phyloP scores from a whole-genome alignment of 352 stramenopile species.

The Plasmopara muralis region DNA sequence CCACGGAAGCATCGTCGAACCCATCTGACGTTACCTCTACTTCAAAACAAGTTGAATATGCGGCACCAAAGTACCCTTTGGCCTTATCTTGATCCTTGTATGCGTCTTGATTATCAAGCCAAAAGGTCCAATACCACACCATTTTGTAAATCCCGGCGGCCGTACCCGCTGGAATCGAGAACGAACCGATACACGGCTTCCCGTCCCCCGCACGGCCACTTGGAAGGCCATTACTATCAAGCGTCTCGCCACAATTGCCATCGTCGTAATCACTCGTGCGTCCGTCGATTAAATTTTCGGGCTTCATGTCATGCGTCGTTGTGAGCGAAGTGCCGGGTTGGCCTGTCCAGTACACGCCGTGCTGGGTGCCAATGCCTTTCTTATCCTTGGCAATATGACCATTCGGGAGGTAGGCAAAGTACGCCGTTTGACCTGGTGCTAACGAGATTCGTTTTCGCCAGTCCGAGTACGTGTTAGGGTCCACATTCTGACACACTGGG shows the following conservation, averaged over 20 bases:
- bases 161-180: constrained; percentile 37
- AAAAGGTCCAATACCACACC: constrained; percentile 74
- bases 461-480: constrained; percentile 46
- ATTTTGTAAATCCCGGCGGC: constrained; percentile 50
- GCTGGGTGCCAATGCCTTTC: constrained; percentile 47
- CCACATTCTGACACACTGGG: constrained; percentile 39
- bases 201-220: constrained; percentile 48
- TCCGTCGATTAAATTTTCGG: constrained; percentile 40
- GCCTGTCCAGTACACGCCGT: constrained; percentile 63
- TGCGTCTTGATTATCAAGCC: constrained; percentile 32
- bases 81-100: constrained; percentile 48
- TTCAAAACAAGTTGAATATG: constrained; percentile 66
- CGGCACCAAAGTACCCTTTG: constrained; percentile 55
- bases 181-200: constrained; percentile 53
- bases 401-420: constrained; percentile 54
- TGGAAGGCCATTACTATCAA: constrained; percentile 35
- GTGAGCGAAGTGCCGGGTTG: constrained; percentile 26
- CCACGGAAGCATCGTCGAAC: too few species aligned
- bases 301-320: constrained; percentile 47
- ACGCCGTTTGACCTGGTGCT: constrained; percentile 31
- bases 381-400: constrained; percentile 68
- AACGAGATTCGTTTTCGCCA: constrained; percentile 49
- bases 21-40: constrained; percentile 36
- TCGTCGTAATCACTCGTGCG: constrained; percentile 48
- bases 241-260: constrained; percentile 50